Conservation (phyloP, 176 grass and related monocot species). For the Rhynchospora pubera region DNA sequence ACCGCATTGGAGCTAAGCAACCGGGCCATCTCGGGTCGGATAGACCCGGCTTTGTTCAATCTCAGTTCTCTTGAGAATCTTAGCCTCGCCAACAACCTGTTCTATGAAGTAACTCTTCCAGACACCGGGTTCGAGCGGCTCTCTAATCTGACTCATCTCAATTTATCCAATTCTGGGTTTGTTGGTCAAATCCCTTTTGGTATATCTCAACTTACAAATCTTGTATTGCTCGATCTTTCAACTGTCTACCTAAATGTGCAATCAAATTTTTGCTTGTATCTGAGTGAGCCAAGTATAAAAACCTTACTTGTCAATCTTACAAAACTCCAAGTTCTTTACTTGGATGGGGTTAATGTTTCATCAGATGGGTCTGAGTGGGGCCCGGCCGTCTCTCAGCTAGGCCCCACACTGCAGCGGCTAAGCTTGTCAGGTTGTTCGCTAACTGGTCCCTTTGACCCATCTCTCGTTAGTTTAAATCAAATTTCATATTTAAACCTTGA, state of each 20-base stretch:
- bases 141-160: conserved; percentile 24
- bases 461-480: conserved; percentile 6
- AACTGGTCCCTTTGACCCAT: conserved; percentile 21
- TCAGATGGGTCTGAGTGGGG: conserved; percentile 27
- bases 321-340: conserved; percentile 27
- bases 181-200: conserved; percentile 25
- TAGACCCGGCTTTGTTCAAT: conserved; percentile 6
- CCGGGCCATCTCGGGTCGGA: background rate
- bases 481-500: conserved; percentile 25
- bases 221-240: conserved; percentile 40
- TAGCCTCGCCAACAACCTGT: conserved; percentile 5
- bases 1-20: background rate
- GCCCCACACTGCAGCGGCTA: conserved; percentile 18
- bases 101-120: background rate
- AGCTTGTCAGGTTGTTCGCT: conserved; percentile 34
- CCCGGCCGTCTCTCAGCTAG: conserved; percentile 1
- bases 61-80: conserved; percentile 6
- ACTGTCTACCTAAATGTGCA: background rate
- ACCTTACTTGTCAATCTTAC: conserved; percentile 27
- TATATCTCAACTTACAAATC: conserved; percentile 36
- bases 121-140: conserved; percentile 26
- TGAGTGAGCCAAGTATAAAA: conserved; percentile 15
- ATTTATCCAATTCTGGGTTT: conserved; percentile 29
- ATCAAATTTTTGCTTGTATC: background rate
- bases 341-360: conserved; percentile 39